Base-by-base conservation (phyloP, 805 yeast genomes). In the Scheffersomyces coipomensis region DNA sequence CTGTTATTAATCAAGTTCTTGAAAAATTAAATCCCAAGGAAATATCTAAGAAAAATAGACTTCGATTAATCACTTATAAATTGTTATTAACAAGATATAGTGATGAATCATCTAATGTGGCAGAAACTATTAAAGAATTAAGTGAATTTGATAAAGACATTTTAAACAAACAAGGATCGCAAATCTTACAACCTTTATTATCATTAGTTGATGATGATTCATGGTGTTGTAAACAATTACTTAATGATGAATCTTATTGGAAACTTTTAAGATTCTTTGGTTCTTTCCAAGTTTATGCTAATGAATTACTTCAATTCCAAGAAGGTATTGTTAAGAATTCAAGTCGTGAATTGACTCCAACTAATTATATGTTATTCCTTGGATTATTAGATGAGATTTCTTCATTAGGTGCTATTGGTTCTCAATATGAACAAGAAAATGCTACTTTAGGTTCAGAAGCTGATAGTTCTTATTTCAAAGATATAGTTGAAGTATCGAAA, bases 301-400 rank as follows among this genome's bases (percentile, higher is more conserved):
- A 48, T 2, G 58, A 56, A 2, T 70, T 85, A 9, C 75, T 76
- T 40, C 55, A 54, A 12, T 81, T 79, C 47, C 60, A 79, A 34
- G 74, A 72, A 29, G 53, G 60, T 2, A 49, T 79, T 4, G 47
- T 75, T 22, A 54, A 55, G 15, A 38, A 54, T 18, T 46, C 62
- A 2, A 50, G 72, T 0, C 47, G 53, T 2, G 61, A 66, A 9
- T 64, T 83, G 23, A 68, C 65, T 13, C 64, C 69, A 5, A 55
- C 59, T 1, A 85, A 83, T 48, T 85, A 78, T 49, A 76, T 85
- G 76, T 73, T 78, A 47, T 58, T 85, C 9, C 65, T 86, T 26
- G 93, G 91, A 0, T 60, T 85, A 8, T 58, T 86, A 23, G 95
- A 86, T 59, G 95, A 86, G 47, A 74, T 86, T 13, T 84, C 93